These are phyloP conservation scores for Penicillium canescens DNA, from an alignment of 495 filamentous ascomycete species.

Conservation along the genomic window DNA sequence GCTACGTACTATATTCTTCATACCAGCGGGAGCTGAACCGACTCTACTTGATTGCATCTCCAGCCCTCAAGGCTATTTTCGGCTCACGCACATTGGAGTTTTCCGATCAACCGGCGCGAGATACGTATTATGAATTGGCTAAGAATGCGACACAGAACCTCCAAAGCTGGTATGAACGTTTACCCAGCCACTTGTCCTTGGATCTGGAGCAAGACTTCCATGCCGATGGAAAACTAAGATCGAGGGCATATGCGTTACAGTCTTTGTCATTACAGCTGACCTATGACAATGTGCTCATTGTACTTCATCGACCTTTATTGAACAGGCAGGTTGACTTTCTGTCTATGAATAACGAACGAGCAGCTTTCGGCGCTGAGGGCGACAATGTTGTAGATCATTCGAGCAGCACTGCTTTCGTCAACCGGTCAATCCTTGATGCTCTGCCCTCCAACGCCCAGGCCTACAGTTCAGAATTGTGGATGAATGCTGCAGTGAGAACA, in stretches of 20 bases:
- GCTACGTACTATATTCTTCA: constrained; percentile 28
- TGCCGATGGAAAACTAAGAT: constrained; percentile 4
- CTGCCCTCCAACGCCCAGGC: constrained; percentile 1
- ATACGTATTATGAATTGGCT: constrained; percentile 20
- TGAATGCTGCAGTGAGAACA: constrained; percentile 31
- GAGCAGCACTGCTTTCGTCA: background rate
- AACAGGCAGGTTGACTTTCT: constrained; percentile 27
- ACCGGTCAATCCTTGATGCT: constrained; percentile 2
- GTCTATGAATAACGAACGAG: constrained; percentile 4
- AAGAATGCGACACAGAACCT: constrained; percentile 22
- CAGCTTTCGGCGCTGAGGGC: background rate
- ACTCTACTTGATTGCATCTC: constrained; percentile 33
- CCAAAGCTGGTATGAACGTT: constrained; percentile 20
- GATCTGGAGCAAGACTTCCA: constrained; percentile 24
- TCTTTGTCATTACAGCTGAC: constrained; percentile 33
- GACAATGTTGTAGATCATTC: background rate
- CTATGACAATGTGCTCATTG: constrained; percentile 36
- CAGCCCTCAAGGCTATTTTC: constrained; percentile 29
- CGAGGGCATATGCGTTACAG: constrained; percentile 28
- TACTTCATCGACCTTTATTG: constrained; percentile 34
- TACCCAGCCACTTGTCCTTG: constrained; percentile 23
- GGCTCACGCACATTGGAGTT: constrained; percentile 25
- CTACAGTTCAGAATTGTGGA: constrained; percentile 25
- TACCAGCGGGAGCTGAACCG: constrained; percentile 35
- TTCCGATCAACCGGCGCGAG: constrained; percentile 15